Base-by-base conservation (phyloP, 495 filamentous ascomycete genomes). In the Podospora fimiseda region DNA sequence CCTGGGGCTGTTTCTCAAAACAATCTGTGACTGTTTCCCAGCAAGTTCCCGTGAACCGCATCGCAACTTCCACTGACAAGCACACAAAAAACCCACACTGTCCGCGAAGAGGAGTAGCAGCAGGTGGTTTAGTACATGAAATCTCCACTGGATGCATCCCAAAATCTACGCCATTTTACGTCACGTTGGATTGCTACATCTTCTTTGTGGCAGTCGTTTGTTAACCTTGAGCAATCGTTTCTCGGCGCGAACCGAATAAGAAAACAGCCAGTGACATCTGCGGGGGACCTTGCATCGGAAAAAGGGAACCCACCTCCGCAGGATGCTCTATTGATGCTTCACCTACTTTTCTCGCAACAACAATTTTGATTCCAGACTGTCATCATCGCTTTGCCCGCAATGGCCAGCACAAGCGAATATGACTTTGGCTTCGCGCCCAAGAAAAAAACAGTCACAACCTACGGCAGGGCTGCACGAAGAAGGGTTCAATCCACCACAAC, bases 341-440 rank as follows among this genome's bases (percentile, higher is more conserved):
- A 14, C 16, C 13, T 41, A 13, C n/a, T 30, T 27, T 33, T 23
- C 22, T 15, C n/a, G 23, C 43, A 47, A 8, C 9, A 27, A 5
- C 33, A 15, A 4, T n/a, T n/a, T n/a, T n/a, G n/a, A n/a, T n/a
- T n/a, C n/a, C n/a, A n/a, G n/a, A n/a, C n/a, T n/a, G n/a, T n/a
- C 27, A 20, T 23, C 33, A n/a, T 18, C 14, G 16, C 22, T 14
- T 49, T 37, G 21, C 15, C 23, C 2, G 62, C 41, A 44, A 70
- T 73, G 70, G 62, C 61, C 13, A 65, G 43, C 9, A 63, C 60
- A 41, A 61, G 57, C 21, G 70, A 73, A 23, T 60, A 62, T 38
- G 65, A 67, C 48, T 66, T 68, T 56, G 65, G 56, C 49, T 66
- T 66, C 52, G 59, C 61, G 23, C 63, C 68, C 46, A 70, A 67